phyloP scores from a whole-genome alignment of 2,329 filamentous ascomycete genomes.

The Leptographium lundbergii region DNA sequence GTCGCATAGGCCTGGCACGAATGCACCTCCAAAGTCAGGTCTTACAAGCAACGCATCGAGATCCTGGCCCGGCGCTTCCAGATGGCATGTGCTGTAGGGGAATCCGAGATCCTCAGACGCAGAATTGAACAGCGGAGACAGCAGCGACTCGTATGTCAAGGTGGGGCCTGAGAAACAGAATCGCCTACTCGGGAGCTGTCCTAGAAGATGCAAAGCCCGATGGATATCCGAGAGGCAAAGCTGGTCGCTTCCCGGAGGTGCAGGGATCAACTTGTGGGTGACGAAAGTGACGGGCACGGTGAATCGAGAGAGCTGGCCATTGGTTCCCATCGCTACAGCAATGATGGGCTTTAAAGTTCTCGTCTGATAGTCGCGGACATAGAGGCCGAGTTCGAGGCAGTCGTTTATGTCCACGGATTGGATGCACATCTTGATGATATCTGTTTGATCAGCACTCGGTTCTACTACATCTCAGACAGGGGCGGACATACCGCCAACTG shows the following conservation, averaged over 20 bases:
- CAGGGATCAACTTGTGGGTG: not conserved
- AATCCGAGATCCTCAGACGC: not conserved
- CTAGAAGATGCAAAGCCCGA: not conserved
- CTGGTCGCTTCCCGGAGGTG: not conserved
- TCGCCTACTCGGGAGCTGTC: not conserved
- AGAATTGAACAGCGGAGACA: not conserved
- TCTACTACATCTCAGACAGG: not conserved
- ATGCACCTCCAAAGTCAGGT: not conserved
- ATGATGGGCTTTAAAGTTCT: not conserved
- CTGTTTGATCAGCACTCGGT: not conserved
- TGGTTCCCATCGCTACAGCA: not conserved
- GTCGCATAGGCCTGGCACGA: not conserved
- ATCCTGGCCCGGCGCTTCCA: not conserved
- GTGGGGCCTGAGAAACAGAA: not conserved
- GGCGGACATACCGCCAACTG: not conserved
- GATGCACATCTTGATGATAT: not conserved
- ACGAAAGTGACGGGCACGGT: slow-evolving; percentile 1
- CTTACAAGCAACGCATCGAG: not conserved
- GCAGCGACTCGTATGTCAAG: not conserved
- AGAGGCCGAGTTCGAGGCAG: not conserved
- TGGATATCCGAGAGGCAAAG: not conserved
- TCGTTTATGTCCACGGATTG: not conserved
- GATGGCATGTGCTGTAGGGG: not conserved
- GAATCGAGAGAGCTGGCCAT: slow-evolving; percentile 1
- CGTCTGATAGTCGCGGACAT: not conserved